Evolutionary conservation across 768 basidiomycete species (phyloP), one percentile per base, ranked within the genome.

Genomic region (Boletellus sp.): DNA sequence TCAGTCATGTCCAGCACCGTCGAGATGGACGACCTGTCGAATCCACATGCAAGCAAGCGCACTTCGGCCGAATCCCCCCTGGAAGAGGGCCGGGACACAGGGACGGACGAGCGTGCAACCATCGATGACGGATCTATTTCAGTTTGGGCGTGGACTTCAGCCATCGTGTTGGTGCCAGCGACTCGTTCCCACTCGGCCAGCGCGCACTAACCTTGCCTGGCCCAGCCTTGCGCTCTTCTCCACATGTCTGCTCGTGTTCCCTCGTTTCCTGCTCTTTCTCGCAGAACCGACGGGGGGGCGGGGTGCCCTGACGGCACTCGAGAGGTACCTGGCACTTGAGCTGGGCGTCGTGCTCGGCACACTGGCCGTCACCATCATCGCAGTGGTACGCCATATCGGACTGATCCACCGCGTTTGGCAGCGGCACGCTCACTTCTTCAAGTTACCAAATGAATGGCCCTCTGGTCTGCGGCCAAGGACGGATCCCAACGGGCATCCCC

Each of bases 201-300:
- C 24, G 36, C 33, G 15, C 39, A 15, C 37, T 50, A 16, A 60
- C 42, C 37, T 40, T 31, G 42, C 42, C 42, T 44, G 23, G 43
- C 5, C 20, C 53, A 78, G 74, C 51, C 51, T 76, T n/a, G 53
- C 59, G 16, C 16, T 65, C 1, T 59, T 73, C 46, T 67, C 74
- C 39, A 45, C 64, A 22, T 67, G 68, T 56, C 68, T 81, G 42
- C 60, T 78, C 4, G 59, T 79, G 28, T 85, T 75, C 52, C 87
- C 89, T 47, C 77, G 80, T 24, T 62, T 90, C 42, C 70, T 90
- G 28, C 76, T 89, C 44, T 88, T 90, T 64, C 68, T 87, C 46
- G 74, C 85, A 12, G 76, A 78, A 48, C 70, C 77, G 3, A 66
- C 71, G 42, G 67, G 66, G 9, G 69, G 69, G 11, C 71, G 75